A percentile compares a stretch with the other conserved stretches of the same genome.
These are phyloP conservation scores for Cladophialophora psammophila DNA, from an alignment of 2,329 filamentous ascomycete genomes.

Conservation along the genomic window DNA sequence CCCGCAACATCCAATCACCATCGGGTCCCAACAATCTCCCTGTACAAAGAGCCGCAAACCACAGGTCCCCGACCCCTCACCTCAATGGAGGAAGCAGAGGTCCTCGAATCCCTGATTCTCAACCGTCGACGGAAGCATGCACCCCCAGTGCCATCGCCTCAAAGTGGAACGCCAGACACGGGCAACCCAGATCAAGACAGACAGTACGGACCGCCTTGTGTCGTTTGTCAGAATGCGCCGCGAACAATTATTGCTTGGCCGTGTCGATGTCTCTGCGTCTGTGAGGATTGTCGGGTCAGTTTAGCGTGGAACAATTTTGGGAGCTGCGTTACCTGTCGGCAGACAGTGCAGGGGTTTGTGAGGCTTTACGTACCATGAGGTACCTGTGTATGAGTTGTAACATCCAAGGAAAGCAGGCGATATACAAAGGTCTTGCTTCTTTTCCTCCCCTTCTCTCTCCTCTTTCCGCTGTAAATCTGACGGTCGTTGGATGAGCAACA, in stretches of 20 bases:
- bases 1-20: conserved; percentile 36
- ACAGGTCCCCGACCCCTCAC: conserved; percentile 45
- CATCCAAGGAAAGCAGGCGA: neutral
- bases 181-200: conserved; percentile 31
- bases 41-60: conserved; percentile 23
- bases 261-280: conserved; percentile 90
- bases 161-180: conserved; percentile 18
- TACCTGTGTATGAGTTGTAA: neutral
- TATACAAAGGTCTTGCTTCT: neutral
- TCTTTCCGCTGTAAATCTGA: neutral
- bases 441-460: neutral
- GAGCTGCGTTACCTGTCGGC: conserved; percentile 91
- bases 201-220: conserved; percentile 79
- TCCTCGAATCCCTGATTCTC: conserved; percentile 68
- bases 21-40: conserved; percentile 52
- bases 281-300: conserved; percentile 92
- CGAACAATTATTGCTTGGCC: conserved; percentile 95
- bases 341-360: conserved; percentile 87
- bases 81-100: conserved; percentile 62
- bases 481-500: too few species aligned
- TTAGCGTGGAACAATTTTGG: conserved; percentile 97
- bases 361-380: conserved; percentile 81
- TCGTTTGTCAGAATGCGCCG: conserved; percentile 87
- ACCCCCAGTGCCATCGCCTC: conserved; percentile 20
- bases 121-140: conserved; percentile 53